Conservation (phyloP, 2,329 filamentous ascomycete species). For the Aspergillus brunneoviolaceus region DNA sequence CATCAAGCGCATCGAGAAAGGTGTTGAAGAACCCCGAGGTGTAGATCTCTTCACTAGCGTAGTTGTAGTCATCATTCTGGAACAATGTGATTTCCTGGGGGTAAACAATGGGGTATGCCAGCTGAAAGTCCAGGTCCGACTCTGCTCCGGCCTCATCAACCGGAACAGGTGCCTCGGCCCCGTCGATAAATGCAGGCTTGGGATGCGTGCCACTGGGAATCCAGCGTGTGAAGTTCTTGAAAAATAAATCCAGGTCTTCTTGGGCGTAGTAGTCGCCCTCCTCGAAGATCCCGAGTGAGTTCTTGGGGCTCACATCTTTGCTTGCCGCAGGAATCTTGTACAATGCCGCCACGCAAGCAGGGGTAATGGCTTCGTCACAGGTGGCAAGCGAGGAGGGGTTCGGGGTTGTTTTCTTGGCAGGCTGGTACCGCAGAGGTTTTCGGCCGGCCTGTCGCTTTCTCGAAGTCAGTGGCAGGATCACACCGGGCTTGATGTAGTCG, state of each 20-base stretch:
- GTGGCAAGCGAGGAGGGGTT: neutral
- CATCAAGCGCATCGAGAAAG: conserved; percentile 9
- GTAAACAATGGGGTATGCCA: conserved; percentile 7
- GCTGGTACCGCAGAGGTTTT: neutral
- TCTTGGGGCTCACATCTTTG: conserved; percentile 1
- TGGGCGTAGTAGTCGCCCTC: conserved; percentile 10
- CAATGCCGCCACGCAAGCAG: conserved; percentile 5
- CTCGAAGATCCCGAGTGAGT: conserved; percentile 9
- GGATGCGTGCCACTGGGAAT: conserved; percentile 8
- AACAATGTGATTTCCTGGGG: conserved; percentile 5
- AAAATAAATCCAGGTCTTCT: conserved; percentile 9
- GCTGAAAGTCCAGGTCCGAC: conserved; percentile 9
- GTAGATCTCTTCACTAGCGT: neutral
- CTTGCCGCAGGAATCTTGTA: conserved; percentile 5
- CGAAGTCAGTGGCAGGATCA: neutral
- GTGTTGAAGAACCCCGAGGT: conserved; percentile 7
- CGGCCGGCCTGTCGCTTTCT: neutral
- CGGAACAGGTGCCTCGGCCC: neutral
- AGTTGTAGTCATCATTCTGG: conserved; percentile 8
- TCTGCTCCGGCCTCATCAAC: neutral
- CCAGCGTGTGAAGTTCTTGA: neutral
- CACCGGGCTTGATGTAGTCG: conserved; percentile 6
- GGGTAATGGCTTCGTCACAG: conserved; percentile 5
- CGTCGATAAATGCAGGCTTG: conserved; percentile 7
- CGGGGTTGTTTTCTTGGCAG: neutral